Percentiles rank a stretch among this genome's conserved stretches.
Conservation (phyloP, 192 early-diverging fungal species). For the Dimargaris verticillata region DNA sequence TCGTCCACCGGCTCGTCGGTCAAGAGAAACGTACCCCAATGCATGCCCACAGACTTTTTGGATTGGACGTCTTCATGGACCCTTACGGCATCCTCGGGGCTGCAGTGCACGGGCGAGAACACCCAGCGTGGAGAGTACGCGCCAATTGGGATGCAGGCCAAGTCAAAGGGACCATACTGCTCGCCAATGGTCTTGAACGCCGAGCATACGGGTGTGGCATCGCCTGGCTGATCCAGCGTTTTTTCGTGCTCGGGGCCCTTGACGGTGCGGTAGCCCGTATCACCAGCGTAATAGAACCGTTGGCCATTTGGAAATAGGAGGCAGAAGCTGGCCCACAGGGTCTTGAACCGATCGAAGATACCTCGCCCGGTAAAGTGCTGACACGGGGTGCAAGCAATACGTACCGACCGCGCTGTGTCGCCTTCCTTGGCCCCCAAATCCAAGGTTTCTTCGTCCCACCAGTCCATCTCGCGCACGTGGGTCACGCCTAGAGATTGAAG, state of each 20-base stretch:
- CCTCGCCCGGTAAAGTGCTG: constrained; percentile 54
- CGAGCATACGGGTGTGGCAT: constrained; percentile 46
- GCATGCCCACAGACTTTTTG: constrained; percentile 53
- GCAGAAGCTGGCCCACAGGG: constrained; percentile 69
- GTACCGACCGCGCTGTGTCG: constrained; percentile 12
- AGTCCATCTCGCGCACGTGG: constrained; percentile 52
- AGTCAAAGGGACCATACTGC: constrained; percentile 51
- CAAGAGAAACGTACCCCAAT: constrained; percentile 74
- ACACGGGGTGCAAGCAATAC: constrained; percentile 47
- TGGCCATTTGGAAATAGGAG: constrained; percentile 23
- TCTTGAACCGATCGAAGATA: constrained; percentile 44
- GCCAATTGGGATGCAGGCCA: constrained; percentile 70
- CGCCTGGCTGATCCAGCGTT: constrained; percentile 8
- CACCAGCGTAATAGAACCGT: constrained; percentile 32
- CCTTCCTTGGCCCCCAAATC: constrained; percentile 12
- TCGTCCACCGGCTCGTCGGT: constrained; percentile 51
- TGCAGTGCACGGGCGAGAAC: constrained; percentile 55
- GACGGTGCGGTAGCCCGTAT: constrained; percentile 65
- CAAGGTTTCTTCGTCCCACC: constrained; percentile 48
- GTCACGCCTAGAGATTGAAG: constrained; percentile 35
- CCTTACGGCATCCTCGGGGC: constrained; percentile 63
- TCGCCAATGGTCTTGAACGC: constrained; percentile 70
- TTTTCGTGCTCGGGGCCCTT: constrained; percentile 23
- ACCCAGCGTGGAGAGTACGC: constrained; percentile 56
- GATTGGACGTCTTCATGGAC: constrained; percentile 60